Conservation (phyloP, 208 protist species). For the Acanthamoeba castellanii region DNA sequence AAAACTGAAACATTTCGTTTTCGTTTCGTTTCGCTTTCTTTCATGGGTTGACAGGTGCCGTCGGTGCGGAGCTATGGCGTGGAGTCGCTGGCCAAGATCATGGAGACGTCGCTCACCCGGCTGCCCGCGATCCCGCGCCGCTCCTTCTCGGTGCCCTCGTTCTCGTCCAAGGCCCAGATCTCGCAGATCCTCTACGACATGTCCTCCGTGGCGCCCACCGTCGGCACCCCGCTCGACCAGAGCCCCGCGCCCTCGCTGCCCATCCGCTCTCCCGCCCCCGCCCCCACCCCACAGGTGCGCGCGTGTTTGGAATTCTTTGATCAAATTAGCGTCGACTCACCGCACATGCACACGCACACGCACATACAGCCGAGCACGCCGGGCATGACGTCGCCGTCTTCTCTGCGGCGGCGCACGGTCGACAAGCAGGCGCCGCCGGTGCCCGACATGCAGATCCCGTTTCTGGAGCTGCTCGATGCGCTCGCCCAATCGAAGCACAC, state of each 20-base stretch:
- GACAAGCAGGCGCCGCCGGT: background rate
- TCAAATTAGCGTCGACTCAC: background rate
- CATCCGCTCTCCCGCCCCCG: background rate
- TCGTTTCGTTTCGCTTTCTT: background rate
- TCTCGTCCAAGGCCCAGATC: slow-evolving; percentile 62
- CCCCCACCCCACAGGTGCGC: background rate
- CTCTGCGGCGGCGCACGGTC: background rate
- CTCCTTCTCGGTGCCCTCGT: slow-evolving; percentile 63
- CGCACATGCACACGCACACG: background rate
- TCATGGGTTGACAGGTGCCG: background rate
- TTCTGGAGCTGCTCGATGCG: slow-evolving; percentile 25
- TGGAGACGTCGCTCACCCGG: slow-evolving; percentile 33
- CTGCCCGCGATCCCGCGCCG: slow-evolving; percentile 33
- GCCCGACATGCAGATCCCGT: slow-evolving; percentile 61
- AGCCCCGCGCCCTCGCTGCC: slow-evolving; percentile 13
- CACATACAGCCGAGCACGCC: background rate
- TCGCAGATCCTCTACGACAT: slow-evolving; percentile 57
- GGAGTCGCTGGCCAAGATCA: slow-evolving; percentile 70
- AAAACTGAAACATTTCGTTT: background rate
- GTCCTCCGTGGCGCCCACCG: background rate
- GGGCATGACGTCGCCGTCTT: slow-evolving; percentile 66
- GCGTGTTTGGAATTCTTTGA: background rate
- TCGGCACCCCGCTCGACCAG: background rate
- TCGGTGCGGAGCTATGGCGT: slow-evolving; percentile 56
- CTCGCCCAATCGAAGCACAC: slow-evolving; percentile 63